Conservation (phyloP, 257 asterid genomes). For the Echium plantagineum region DNA sequence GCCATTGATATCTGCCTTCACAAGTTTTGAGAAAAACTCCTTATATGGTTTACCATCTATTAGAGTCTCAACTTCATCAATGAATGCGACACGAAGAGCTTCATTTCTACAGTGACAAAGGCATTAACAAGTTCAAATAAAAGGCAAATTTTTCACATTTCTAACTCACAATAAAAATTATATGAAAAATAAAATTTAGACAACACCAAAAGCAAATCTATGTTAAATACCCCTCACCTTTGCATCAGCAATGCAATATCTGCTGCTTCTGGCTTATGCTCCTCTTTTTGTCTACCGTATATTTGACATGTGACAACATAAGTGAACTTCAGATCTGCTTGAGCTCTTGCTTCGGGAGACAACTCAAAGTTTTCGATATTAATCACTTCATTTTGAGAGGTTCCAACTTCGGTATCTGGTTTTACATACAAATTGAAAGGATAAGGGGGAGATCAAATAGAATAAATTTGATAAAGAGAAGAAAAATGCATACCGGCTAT, state of each 20-base stretch:
- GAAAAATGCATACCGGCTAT: slow-evolving; percentile 51
- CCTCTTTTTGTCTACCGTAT: slow-evolving; percentile 96
- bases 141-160: slow-evolving; percentile 10
- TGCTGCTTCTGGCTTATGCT: slow-evolving; percentile 94
- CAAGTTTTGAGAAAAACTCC: slow-evolving; percentile 85
- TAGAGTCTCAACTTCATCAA: slow-evolving; percentile 83
- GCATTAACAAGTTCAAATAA: slow-evolving; percentile 1
- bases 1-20: slow-evolving; percentile 89
- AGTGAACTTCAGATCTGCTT: slow-evolving; percentile 87
- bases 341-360: slow-evolving; percentile 97
- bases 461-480: slow-evolving; percentile 6
- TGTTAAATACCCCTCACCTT: slow-evolving; percentile 34
- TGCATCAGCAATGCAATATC: slow-evolving; percentile 95
- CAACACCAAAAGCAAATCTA: slow-evolving; percentile 5
- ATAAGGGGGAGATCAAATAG: slow-evolving; percentile 6
- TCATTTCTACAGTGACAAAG: slow-evolving; percentile 49
- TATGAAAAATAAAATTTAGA: too few species aligned
- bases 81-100: slow-evolving; percentile 98
- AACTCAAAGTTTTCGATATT: slow-evolving; percentile 76
- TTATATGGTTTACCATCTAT: slow-evolving; percentile 75
- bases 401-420: slow-evolving; percentile 67
- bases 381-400: slow-evolving; percentile 28
- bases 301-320: slow-evolving; percentile 97
- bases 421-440: slow-evolving; percentile 11
- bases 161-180: not conserved